These are phyloP conservation scores for Cladophialophora psammophila DNA, from an alignment of 2,329 filamentous ascomycete species.

Conservation along the genomic window DNA sequence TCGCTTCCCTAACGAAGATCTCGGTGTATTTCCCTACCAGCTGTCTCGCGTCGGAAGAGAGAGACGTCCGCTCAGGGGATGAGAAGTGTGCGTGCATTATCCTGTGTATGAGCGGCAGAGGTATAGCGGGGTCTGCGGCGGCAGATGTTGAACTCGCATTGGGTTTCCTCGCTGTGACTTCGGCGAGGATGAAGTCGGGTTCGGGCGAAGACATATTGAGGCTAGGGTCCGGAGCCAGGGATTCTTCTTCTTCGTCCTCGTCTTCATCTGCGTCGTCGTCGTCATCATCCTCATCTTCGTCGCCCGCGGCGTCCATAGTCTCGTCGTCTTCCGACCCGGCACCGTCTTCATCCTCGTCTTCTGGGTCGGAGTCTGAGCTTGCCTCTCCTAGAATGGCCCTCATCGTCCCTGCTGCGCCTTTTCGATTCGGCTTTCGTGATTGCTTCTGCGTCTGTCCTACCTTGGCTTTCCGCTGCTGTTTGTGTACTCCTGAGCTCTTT, in stretches of 20 bases:
- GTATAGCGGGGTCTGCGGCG: slow-evolving; percentile 63
- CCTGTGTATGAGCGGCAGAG: slow-evolving; percentile 75
- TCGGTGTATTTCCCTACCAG: slow-evolving; percentile 87
- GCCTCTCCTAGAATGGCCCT: slow-evolving; percentile 24
- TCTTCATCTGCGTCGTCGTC: slow-evolving; percentile 7
- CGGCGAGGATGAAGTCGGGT: slow-evolving; percentile 58
- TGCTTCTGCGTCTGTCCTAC: slow-evolving; percentile 9
- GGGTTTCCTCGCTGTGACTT: slow-evolving; percentile 48
- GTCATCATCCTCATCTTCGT: background rate
- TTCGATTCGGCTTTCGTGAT: slow-evolving; percentile 7
- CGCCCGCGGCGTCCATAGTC: slow-evolving; percentile 6
- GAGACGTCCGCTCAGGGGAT: slow-evolving; percentile 70
- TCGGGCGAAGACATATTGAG: slow-evolving; percentile 42
- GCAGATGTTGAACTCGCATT: slow-evolving; percentile 43
- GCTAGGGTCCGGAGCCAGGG: slow-evolving; percentile 16
- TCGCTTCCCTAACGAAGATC: slow-evolving; percentile 86
- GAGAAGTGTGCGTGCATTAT: slow-evolving; percentile 81
- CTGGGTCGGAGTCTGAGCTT: background rate
- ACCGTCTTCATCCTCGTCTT: slow-evolving; percentile 13
- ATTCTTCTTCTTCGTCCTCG: slow-evolving; percentile 23
- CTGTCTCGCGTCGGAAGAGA: slow-evolving; percentile 78
- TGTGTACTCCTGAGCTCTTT: slow-evolving; percentile 1
- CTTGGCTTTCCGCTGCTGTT: background rate
- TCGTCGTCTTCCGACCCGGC: slow-evolving; percentile 16
- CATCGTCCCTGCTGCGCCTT: slow-evolving; percentile 25